Percentiles rank a stretch among this genome's conserved stretches.
Evolutionary conservation across 768 basidiomycete species (phyloP).

Genomic region (Russula foetens): DNA sequence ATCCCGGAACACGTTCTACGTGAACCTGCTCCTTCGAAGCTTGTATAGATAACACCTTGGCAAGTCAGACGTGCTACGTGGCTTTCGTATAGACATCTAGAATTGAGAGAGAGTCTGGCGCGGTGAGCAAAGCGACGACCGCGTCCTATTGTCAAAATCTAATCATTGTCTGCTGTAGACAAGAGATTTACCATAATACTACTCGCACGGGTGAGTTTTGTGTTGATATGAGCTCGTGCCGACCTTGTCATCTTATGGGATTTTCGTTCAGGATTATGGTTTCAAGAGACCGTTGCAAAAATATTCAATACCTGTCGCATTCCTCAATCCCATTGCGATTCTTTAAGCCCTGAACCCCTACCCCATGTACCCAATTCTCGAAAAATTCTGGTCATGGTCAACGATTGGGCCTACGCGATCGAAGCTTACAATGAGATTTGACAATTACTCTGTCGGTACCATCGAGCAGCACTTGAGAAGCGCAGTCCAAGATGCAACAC

Average conservation of each 20-base stretch:
- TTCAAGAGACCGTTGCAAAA: slow-evolving; percentile 45
- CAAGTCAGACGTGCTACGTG: slow-evolving; percentile 82
- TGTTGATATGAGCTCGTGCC: background rate
- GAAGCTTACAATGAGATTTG: slow-evolving; percentile 46
- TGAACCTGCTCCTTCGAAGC: slow-evolving; percentile 15
- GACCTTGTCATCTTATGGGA: background rate
- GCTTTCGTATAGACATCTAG: slow-evolving; percentile 61
- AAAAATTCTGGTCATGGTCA: slow-evolving; percentile 59
- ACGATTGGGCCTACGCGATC: slow-evolving; percentile 75
- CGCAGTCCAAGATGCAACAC: slow-evolving; percentile 49
- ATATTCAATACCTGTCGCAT: slow-evolving; percentile 77
- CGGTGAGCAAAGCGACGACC: slow-evolving; percentile 37
- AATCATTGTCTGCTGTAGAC: slow-evolving; percentile 32
- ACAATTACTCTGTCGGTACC: slow-evolving; percentile 27
- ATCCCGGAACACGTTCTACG: slow-evolving; percentile 39
- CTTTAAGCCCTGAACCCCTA: slow-evolving; percentile 42
- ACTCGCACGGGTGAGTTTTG: slow-evolving; percentile 51
- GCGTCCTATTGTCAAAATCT: background rate
- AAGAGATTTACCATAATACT: slow-evolving; percentile 61
- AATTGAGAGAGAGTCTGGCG: slow-evolving; percentile 60
- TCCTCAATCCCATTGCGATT: slow-evolving; percentile 60
- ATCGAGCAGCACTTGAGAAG: slow-evolving; percentile 41
- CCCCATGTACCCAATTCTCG: slow-evolving; percentile 40
- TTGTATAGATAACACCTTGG: slow-evolving; percentile 57
- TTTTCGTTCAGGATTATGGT: slow-evolving; percentile 45